Evolutionary conservation across 345 rosid species (phyloP).

Genomic region (Clarkia xantiana): DNA sequence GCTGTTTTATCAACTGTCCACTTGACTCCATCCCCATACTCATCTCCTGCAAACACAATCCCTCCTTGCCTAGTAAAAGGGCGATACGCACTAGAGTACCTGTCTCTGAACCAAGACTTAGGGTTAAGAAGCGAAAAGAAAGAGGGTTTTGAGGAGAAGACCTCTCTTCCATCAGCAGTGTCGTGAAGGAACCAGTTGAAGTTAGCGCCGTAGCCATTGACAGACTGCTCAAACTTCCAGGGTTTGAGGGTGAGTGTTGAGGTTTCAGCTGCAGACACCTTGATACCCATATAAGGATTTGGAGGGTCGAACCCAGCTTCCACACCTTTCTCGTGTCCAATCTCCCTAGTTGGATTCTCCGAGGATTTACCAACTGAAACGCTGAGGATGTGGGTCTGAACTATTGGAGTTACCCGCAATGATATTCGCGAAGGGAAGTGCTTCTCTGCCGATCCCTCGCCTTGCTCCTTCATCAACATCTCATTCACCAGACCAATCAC

Average conservation of each 20-base stretch:
- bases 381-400: constrained; percentile 54
- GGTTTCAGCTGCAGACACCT: constrained; percentile 44
- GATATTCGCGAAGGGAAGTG: constrained; percentile 77
- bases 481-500: constrained; percentile 37
- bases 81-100: constrained; percentile 52
- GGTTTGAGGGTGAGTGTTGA: constrained; percentile 51
- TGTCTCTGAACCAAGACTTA: constrained; percentile 65
- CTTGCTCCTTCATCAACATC: constrained; percentile 45
- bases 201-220: constrained; percentile 41
- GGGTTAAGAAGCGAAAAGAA: constrained; percentile 47
- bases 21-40: constrained; percentile 52
- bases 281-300: constrained; percentile 46
- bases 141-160: constrained; percentile 63
- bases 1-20: constrained; percentile 61
- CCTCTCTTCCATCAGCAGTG: constrained; percentile 58
- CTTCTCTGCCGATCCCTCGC: constrained; percentile 55
- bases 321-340: constrained; percentile 32
- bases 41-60: constrained; percentile 69
- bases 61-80: constrained; percentile 79
- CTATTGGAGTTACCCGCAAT: constrained; percentile 48
- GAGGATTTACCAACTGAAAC: constrained; percentile 68
- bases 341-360: constrained; percentile 38
- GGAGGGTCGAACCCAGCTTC: constrained; percentile 63
- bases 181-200: constrained; percentile 91
- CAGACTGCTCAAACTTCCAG: constrained; percentile 78